phyloP scores from a whole-genome alignment of 2,329 filamentous ascomycete species.

The Fusarium napiforme region DNA sequence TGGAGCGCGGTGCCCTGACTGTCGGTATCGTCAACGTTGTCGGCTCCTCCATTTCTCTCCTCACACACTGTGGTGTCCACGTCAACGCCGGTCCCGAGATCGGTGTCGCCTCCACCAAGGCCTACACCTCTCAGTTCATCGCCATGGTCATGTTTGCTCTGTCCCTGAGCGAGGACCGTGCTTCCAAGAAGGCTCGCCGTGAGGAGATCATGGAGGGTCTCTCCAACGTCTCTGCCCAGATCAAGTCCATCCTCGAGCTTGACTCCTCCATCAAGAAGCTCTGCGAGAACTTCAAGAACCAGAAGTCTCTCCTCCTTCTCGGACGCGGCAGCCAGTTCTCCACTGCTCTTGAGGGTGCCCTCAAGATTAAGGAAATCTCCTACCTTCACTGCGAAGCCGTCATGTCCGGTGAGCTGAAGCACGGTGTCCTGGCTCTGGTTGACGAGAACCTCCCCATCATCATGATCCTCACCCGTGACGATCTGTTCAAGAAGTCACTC shows the following conservation, averaged over 20 bases:
- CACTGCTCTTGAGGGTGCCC: slow-evolving; percentile 93
- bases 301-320: slow-evolving; percentile 93
- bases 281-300: slow-evolving; percentile 93
- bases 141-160: slow-evolving; percentile 99
- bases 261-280: slow-evolving; percentile 95
- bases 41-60: slow-evolving; percentile 96
- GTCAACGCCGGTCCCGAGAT: slow-evolving; percentile 99
- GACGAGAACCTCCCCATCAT: slow-evolving; percentile 99
- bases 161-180: slow-evolving; percentile 94
- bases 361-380: slow-evolving; percentile 99
- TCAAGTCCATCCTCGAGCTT: slow-evolving; percentile 89
- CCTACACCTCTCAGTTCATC: slow-evolving; percentile 98
- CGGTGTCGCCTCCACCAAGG: slow-evolving; percentile 98
- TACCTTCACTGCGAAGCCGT: slow-evolving; percentile 99
- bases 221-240: slow-evolving; percentile 86
- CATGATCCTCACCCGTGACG: slow-evolving; percentile 97
- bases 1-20: slow-evolving; percentile 96
- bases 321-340: slow-evolving; percentile 97
- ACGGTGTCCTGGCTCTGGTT: slow-evolving; percentile 95
- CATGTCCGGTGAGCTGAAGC: slow-evolving; percentile 99
- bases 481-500: slow-evolving; percentile 98
- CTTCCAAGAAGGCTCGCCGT: slow-evolving; percentile 90
- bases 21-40: slow-evolving; percentile 99
- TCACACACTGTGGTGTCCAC: slow-evolving; percentile 99
- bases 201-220: slow-evolving; percentile 98